Evolutionary conservation across 257 asterid genomes (phyloP).

Genomic region (Handroanthus guayacan): DNA sequence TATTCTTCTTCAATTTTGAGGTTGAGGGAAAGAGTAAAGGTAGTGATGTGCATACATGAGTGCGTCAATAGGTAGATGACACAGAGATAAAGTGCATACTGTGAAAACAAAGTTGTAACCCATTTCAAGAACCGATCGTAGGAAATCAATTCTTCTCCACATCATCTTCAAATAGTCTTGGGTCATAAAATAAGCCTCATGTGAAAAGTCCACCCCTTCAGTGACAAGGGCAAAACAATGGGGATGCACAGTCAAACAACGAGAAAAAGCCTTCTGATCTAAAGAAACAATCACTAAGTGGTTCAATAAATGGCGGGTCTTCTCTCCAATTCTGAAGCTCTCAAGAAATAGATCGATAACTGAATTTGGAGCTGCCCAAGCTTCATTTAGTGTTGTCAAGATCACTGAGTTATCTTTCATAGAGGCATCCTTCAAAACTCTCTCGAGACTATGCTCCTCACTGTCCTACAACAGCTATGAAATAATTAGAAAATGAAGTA

Average conservation of each 20-base stretch:
- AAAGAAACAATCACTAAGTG: constrained; percentile 54
- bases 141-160: constrained; percentile 78
- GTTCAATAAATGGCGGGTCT: constrained; percentile 47
- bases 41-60: background rate
- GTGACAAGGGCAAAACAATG: constrained; percentile 68
- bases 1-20: background rate
- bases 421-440: constrained; percentile 50
- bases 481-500: constrained; percentile 28
- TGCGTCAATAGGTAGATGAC: background rate
- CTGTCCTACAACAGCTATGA: constrained; percentile 50
- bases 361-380: constrained; percentile 58
- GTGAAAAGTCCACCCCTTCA: constrained; percentile 61
- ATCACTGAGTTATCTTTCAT: constrained; percentile 54
- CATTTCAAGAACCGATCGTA: constrained; percentile 68
- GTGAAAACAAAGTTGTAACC: constrained; percentile 74
- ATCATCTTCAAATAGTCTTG: constrained; percentile 72
- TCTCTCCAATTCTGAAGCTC: constrained; percentile 55
- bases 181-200: constrained; percentile 77
- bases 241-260: constrained; percentile 48
- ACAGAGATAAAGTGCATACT: constrained; percentile 44
- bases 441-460: constrained; percentile 47
- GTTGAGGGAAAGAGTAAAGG: too few relatives aligned
- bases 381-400: constrained; percentile 55
- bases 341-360: constrained; percentile 54
- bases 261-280: constrained; percentile 53